A percentile compares a stretch with the other conserved stretches of the same genome.
These are phyloP conservation scores for Ustilago tritici DNA, from an alignment of 1,284 basidiomycete species.

Conservation along the genomic window DNA sequence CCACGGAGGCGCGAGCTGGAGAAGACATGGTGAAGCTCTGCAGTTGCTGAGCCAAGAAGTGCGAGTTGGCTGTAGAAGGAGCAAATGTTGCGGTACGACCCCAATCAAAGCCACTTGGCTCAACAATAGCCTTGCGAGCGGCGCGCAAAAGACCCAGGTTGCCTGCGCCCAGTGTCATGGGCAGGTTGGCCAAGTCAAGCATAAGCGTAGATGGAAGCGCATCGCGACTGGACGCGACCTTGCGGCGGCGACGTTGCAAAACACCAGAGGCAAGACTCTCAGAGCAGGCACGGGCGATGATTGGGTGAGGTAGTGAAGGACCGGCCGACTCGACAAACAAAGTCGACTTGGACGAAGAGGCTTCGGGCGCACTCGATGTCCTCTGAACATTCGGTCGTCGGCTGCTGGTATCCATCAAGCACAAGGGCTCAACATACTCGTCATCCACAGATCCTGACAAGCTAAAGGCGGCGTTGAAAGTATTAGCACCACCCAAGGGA, in stretches of 20 bases:
- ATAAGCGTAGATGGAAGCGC: slow-evolving; percentile 32
- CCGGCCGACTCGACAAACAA: slow-evolving; percentile 31
- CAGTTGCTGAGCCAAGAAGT: slow-evolving; percentile 20
- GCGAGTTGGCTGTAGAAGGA: slow-evolving; percentile 14
- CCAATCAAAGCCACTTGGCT: slow-evolving; percentile 51
- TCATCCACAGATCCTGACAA: slow-evolving; percentile 13
- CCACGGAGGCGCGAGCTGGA: slow-evolving; percentile 1
- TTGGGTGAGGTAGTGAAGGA: slow-evolving; percentile 20
- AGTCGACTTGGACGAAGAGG: slow-evolving; percentile 22
- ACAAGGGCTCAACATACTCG: slow-evolving; percentile 33
- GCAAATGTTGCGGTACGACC: slow-evolving; percentile 25
- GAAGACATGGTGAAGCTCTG: slow-evolving; percentile 4
- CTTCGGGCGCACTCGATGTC: slow-evolving; percentile 42
- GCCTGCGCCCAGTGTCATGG: slow-evolving; percentile 43
- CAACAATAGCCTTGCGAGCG: slow-evolving; percentile 39
- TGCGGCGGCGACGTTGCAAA: slow-evolving; percentile 38
- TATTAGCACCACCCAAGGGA: slow-evolving; percentile 4
- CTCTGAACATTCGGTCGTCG: slow-evolving; percentile 48
- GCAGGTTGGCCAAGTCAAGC: slow-evolving; percentile 40
- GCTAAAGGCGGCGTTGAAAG: not conserved
- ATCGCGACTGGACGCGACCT: slow-evolving; percentile 13
- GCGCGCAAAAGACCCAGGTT: slow-evolving; percentile 42
- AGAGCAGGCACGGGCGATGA: slow-evolving; percentile 44
- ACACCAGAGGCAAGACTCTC: slow-evolving; percentile 44
- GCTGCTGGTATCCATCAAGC: slow-evolving; percentile 19